A percentile compares a stretch with the other conserved stretches of the same genome.
These are phyloP conservation scores for Herpetomonas tarakana DNA, from an alignment of 208 protist species.

Conservation along the genomic window DNA sequence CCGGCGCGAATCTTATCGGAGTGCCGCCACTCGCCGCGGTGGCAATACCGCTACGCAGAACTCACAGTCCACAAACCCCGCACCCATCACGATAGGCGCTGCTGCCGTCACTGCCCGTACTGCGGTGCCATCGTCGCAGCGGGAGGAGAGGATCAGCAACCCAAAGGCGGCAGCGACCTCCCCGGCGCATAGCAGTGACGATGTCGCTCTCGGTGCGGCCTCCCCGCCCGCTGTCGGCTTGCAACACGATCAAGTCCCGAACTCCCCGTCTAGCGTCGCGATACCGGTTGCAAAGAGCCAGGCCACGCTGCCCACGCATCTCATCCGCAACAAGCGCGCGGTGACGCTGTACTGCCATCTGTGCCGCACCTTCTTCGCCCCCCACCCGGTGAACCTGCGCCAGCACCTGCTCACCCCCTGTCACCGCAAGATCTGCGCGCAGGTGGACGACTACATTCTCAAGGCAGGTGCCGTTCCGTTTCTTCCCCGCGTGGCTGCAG, in stretches of 20 bases:
- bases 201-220: no score
- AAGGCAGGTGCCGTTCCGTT: background rate
- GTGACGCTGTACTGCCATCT: background rate
- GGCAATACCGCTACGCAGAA: no score
- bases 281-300: background rate
- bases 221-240: no score
- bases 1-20: background rate
- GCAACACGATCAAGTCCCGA: no score
- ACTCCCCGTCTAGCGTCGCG: no score
- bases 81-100: no score
- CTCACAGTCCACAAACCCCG: no score
- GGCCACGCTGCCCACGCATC: background rate
- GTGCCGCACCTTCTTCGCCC: background rate
- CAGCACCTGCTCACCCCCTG: background rate
- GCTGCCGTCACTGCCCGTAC: no score
- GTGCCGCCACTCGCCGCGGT: background rate
- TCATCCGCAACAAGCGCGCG: background rate
- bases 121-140: no score
- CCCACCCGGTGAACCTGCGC: background rate
- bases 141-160: no score
- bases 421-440: background rate
- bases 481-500: background rate
- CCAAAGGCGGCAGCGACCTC: no score
- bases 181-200: no score
- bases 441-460: background rate